These are phyloP conservation scores for Capronia epimyces DNA, from an alignment of 2,329 filamentous ascomycete species.

Conservation along the genomic window DNA sequence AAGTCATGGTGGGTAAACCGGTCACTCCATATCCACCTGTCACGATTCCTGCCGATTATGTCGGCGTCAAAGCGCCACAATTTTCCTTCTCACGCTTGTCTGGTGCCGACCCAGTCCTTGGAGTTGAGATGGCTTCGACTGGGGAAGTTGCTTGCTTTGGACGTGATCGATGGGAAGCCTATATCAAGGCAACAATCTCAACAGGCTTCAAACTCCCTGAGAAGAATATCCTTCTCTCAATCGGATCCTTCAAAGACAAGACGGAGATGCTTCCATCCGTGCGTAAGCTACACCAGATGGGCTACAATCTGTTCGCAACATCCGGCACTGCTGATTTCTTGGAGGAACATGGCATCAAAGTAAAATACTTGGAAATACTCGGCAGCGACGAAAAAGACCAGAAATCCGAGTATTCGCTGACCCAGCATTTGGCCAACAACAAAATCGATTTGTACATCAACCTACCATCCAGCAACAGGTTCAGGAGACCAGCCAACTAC, in stretches of 20 bases:
- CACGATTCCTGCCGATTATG: conserved; percentile 70
- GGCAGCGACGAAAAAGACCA: conserved; percentile 72
- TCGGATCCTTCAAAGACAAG: conserved; percentile 97
- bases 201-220: conserved; percentile 96
- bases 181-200: conserved; percentile 90
- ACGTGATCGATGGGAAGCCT: conserved; percentile 92
- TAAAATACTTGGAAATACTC: conserved; percentile 89
- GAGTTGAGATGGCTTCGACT: conserved; percentile 98
- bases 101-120: conserved; percentile 89
- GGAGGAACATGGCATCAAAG: conserved; percentile 82
- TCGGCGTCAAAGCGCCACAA: conserved; percentile 96
- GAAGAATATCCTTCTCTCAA: conserved; percentile 89
- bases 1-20: conserved; percentile 83
- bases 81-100: conserved; percentile 98
- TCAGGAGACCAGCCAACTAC: conserved; percentile 92
- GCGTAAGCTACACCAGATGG: conserved; percentile 78
- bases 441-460: conserved; percentile 99
- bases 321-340: conserved; percentile 95
- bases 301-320: conserved; percentile 93
- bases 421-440: conserved; percentile 94
- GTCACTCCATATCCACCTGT: conserved; percentile 76
- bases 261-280: conserved; percentile 93
- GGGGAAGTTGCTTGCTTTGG: conserved; percentile 97
- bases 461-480: conserved; percentile 96
- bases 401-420: conserved; percentile 93